Evolutionary conservation across 495 filamentous ascomycete species (phyloP).

Genomic region (Lophium mytilinum): DNA sequence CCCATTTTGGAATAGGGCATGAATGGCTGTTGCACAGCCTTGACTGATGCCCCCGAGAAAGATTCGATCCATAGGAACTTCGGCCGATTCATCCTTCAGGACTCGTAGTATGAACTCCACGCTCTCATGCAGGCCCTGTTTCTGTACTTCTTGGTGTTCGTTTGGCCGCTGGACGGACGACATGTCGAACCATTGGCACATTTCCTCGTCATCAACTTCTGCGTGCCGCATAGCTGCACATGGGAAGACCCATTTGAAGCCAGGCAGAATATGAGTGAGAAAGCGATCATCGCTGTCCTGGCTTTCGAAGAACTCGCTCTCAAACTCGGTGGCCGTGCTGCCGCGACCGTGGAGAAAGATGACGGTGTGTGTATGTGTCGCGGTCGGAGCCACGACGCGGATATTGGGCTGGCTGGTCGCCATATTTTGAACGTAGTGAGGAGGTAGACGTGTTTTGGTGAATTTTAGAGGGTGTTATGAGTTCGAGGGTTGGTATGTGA

Average conservation of each 20-base stretch:
- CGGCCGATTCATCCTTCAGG: slow-evolving; percentile 8
- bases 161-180: slow-evolving; percentile 14
- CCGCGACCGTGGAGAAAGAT: slow-evolving; percentile 28
- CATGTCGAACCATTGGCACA: slow-evolving; percentile 30
- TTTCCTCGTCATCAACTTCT: slow-evolving; percentile 6
- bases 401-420: not conserved
- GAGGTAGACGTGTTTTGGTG: not conserved
- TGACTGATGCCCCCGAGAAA: slow-evolving; percentile 27
- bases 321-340: slow-evolving; percentile 20
- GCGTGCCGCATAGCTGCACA: slow-evolving; percentile 7
- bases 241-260: slow-evolving; percentile 23
- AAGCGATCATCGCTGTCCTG: slow-evolving; percentile 15
- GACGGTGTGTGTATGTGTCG: slow-evolving; percentile 21
- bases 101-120: slow-evolving; percentile 1
- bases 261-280: slow-evolving; percentile 18
- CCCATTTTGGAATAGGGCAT: slow-evolving; percentile 6
- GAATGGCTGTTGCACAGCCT: slow-evolving; percentile 22
- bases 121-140: slow-evolving; percentile 3
- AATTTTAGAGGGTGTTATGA: not conserved
- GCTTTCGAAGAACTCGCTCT: slow-evolving; percentile 24
- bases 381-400: not conserved
- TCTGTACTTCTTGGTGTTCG: slow-evolving; percentile 7
- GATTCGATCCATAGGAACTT: slow-evolving; percentile 10
- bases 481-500: not conserved
- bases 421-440: not conserved